phyloP scores from a whole-genome alignment of 192 early-diverging fungal species.

The Backusella parvicylindrica region DNA sequence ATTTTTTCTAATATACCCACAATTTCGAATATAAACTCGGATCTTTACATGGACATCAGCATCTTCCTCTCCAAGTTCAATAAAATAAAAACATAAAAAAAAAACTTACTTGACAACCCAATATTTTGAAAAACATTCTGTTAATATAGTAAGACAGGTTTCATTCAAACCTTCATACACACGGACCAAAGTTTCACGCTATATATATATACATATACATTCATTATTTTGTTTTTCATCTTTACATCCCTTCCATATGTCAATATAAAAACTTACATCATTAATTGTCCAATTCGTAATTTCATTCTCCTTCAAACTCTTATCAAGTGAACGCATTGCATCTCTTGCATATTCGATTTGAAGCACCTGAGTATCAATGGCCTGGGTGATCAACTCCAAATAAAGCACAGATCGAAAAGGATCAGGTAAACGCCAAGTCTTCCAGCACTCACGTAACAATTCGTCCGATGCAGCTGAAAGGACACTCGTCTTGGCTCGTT shows the following conservation, averaged over 20 bases:
- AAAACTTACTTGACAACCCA: slow-evolving; percentile 27
- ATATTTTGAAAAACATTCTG: slow-evolving; percentile 27
- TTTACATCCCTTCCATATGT: not conserved
- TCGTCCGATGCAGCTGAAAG: slow-evolving; percentile 55
- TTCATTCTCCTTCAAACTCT: slow-evolving; percentile 44
- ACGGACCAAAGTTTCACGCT: slow-evolving; percentile 44
- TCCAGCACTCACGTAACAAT: slow-evolving; percentile 61
- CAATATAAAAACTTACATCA: slow-evolving; percentile 38
- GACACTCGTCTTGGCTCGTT: slow-evolving; percentile 33
- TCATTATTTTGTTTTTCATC: not conserved
- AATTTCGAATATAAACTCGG: slow-evolving; percentile 26
- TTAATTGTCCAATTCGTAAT: slow-evolving; percentile 52
- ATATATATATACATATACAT: not conserved
- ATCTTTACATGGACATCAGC: too few species aligned
- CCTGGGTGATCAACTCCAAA: slow-evolving; percentile 42
- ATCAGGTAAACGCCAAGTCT: slow-evolving; percentile 63
- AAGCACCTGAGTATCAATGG: slow-evolving; percentile 39
- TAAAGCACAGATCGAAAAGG: slow-evolving; percentile 50
- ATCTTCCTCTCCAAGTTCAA: too few species aligned
- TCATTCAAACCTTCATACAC: slow-evolving; percentile 46
- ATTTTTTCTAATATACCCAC: slow-evolving; percentile 31
- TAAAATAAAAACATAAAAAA: not conserved
- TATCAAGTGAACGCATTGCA: slow-evolving; percentile 31
- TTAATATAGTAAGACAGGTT: slow-evolving; percentile 28
- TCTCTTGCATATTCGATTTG: slow-evolving; percentile 35